A percentile compares a stretch with the other conserved stretches of the same genome.
phyloP scores from a whole-genome alignment of 148 eudicot species.

The Hydrangea macrophylla region DNA sequence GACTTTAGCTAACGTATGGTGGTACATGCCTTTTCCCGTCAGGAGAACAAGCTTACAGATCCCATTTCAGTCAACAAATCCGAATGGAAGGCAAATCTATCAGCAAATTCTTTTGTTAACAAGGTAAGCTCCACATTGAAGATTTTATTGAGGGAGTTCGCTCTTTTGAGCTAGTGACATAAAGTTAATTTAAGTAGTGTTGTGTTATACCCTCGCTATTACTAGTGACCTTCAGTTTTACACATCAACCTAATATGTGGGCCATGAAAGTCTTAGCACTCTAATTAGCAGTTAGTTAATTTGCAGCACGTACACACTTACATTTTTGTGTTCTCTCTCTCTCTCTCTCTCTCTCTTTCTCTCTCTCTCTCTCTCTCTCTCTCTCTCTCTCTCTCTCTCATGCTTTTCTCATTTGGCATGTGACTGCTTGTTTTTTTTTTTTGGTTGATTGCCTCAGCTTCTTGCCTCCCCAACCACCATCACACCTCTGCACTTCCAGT shows the following conservation, averaged over 20 bases:
- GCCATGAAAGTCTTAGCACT: background rate
- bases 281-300: background rate
- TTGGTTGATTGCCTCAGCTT: slow-evolving; percentile 27
- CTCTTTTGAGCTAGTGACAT: background rate
- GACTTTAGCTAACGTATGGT: background rate
- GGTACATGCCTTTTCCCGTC: background rate
- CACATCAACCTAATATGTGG: too few species aligned
- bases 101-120: slow-evolving; percentile 38
- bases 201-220: background rate
- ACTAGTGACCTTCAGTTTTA: too few species aligned
- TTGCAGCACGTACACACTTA: background rate
- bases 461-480: slow-evolving; percentile 49
- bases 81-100: slow-evolving; percentile 24
- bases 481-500: slow-evolving; percentile 53
- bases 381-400: background rate
- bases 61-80: slow-evolving; percentile 21
- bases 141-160: background rate
- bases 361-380: background rate
- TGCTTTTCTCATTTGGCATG: background rate
- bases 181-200: background rate
- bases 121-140: slow-evolving; percentile 34
- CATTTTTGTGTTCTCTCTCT: slow-evolving; percentile 4
- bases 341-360: background rate
- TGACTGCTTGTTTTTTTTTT: slow-evolving; percentile 4
- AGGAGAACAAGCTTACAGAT: slow-evolving; percentile 30